Base-by-base conservation (phyloP, 768 basidiomycete species). In the Galerina marginata region DNA sequence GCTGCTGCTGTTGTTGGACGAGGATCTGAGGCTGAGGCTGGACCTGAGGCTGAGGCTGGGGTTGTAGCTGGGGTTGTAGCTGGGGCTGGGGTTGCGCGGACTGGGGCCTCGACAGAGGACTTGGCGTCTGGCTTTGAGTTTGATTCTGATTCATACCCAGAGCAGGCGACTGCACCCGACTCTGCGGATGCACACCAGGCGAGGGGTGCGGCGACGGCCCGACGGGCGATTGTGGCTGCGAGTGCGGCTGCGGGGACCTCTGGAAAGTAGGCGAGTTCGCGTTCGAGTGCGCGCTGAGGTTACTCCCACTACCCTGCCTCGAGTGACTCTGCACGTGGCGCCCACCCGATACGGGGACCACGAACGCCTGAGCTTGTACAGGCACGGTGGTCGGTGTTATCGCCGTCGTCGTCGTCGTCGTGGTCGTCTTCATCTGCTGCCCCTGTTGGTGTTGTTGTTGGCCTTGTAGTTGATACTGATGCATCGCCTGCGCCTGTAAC, bases 341-440 rank as follows among this genome's bases (percentile, higher is more conserved):
- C 14, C 12, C 37, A 14, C 3, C 23, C 23, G 20, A 42, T 20
- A 26, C 36, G 10, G 60, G 60, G n/a, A 64, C 65, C 7, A 60
- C 59, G 16, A 64, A 64, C 12, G 59, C 63, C 53, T 64, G 63
- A n/a, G 68, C 64, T 43, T 66, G 67, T 2, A 63, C 62, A n/a
- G 61, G 54, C 29, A 7, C 29, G 29, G 29, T 33, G 25, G 64
- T 65, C 15, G 64, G 61, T 20, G 60, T 64, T 14, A 64, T 61
- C 43, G 56, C 63, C 4, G 46, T 47, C 23, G 46, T 47, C 14
- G 56, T 58, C 57, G 63, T 58, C 57, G 58, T 58, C 48, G n/a
- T 23, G 5, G 38, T 43, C 53, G 42, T 43, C 2, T 15, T 20
- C 38, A 59, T 59, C 33, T 47, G 46, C 2, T 20, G 9, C 16